Base-by-base conservation (phyloP, 2,329 filamentous ascomycete species). In the Moelleriella libera region DNA sequence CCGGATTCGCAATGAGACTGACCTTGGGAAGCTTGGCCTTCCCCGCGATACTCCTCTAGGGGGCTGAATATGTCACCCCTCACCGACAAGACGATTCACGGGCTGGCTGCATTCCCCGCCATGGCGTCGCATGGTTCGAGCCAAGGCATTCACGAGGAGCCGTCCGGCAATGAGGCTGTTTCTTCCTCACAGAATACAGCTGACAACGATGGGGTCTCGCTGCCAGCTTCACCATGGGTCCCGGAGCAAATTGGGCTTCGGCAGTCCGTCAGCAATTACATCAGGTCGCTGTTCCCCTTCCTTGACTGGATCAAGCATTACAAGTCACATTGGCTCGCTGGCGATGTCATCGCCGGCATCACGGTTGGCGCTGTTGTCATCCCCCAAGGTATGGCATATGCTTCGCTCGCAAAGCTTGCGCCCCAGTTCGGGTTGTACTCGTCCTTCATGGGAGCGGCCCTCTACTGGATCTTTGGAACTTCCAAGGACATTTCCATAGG, bases 401-500 rank as follows among this genome's bases (percentile, higher is more conserved):
- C 90, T 31, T 72, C 82, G 51, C 74, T 97, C 30, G 90, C 90
- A 43, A 76, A 82, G 51, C 73, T 97, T n/a, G 74, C 78, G 1
- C 77, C 83, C 5, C 75, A 97, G 60, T 97, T 82, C 58, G 90
- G 90, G 46, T 75, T 97, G 1, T 69, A 68, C 50, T 92, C 90
- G 0, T 96, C 90, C 0, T 97, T 98, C 61, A 92, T 96, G 76
- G 92, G 90, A 45, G 89, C 94, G 12, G 64, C 95, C 52, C 74
- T 95, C 51, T 98, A 98, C 67, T 97, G 90, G 90, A 85, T 96
- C 60, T 97, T 97, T 59, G 92, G 89, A 34, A 98, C 92, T 0
- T 96, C 90, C 11, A 98, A 97, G 62, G 90, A 98, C 64, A 97
- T 98, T 59, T 96, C 90, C 8, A 97, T 97, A 48, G 90, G 90